These are phyloP conservation scores for Colletotrichum lindemuthianum DNA, from an alignment of 2,329 filamentous ascomycete species.

Conservation along the genomic window DNA sequence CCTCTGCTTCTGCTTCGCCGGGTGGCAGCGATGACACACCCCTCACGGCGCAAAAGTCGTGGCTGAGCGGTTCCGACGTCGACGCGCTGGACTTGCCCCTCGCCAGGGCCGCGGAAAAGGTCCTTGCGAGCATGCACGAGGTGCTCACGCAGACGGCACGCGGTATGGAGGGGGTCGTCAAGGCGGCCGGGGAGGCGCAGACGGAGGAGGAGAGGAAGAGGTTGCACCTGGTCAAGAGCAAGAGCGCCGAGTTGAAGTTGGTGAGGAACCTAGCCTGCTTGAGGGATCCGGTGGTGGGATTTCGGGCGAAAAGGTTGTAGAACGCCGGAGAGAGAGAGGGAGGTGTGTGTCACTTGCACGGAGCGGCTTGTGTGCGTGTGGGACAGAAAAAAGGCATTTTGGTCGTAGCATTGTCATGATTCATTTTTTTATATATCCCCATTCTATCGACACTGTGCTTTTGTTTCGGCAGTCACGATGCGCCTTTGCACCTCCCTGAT, in stretches of 20 bases:
- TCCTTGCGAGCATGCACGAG: conserved; percentile 91
- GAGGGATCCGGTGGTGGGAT: conserved; percentile 70
- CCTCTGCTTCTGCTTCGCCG: background rate
- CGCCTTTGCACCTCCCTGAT: background rate
- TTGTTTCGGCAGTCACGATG: background rate
- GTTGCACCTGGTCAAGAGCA: conserved; percentile 75
- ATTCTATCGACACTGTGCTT: background rate
- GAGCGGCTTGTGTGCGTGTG: conserved; percentile 14
- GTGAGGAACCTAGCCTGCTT: conserved; percentile 79
- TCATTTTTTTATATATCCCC: conserved; percentile 16
- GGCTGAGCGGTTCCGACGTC: conserved; percentile 82
- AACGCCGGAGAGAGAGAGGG: background rate
- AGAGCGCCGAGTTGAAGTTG: conserved; percentile 88
- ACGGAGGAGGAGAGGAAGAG: conserved; percentile 63
- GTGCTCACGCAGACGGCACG: conserved; percentile 76
- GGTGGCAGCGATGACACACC: too few species aligned
- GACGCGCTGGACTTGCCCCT: conserved; percentile 78
- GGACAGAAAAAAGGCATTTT: conserved; percentile 27
- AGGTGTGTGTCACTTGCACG: conserved; percentile 14
- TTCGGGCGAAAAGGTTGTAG: conserved; percentile 66
- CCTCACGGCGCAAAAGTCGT: conserved; percentile 68
- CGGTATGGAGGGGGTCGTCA: conserved; percentile 66
- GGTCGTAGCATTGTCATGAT: conserved; percentile 31
- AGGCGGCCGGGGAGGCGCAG: conserved; percentile 53
- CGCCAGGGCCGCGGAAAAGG: conserved; percentile 84